These are phyloP conservation scores for Byssothecium circinans DNA, from an alignment of 2,329 filamentous ascomycete species.

Conservation along the genomic window DNA sequence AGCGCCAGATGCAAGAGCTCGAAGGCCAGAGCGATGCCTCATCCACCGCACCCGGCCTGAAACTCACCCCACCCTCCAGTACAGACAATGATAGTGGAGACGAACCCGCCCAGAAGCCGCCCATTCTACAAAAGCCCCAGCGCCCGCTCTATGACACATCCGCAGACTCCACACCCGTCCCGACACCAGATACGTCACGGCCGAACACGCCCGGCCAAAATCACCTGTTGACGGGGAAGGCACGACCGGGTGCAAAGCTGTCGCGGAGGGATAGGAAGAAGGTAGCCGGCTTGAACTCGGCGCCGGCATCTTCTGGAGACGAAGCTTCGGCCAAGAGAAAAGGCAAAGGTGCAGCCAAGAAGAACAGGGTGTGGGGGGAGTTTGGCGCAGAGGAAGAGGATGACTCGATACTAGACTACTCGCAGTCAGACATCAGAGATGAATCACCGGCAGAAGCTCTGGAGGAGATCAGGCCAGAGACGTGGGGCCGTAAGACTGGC, in stretches of 20 bases:
- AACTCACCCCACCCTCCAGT: slow-evolving; percentile 57
- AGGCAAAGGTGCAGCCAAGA: slow-evolving; percentile 68
- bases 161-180: slow-evolving; percentile 68
- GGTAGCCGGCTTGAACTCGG: slow-evolving; percentile 55
- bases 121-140: slow-evolving; percentile 52
- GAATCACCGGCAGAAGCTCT: slow-evolving; percentile 58
- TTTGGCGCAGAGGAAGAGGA: slow-evolving; percentile 87
- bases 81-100: slow-evolving; percentile 52
- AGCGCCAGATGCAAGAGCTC: slow-evolving; percentile 85
- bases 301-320: slow-evolving; percentile 78
- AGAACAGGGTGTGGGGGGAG: slow-evolving; percentile 88
- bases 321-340: slow-evolving; percentile 65
- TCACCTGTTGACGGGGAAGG: slow-evolving; percentile 72
- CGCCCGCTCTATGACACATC: slow-evolving; percentile 52
- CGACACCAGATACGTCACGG: slow-evolving; percentile 75
- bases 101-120: slow-evolving; percentile 56
- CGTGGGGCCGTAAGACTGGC: slow-evolving; percentile 81
- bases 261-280: slow-evolving; percentile 80
- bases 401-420: slow-evolving; percentile 86
- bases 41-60: slow-evolving; percentile 37
- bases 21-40: slow-evolving; percentile 57
- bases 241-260: slow-evolving; percentile 72
- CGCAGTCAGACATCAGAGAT: slow-evolving; percentile 60
- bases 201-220: slow-evolving; percentile 71
- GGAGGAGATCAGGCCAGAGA: slow-evolving; percentile 73